These are phyloP conservation scores for Ganoderma leucocontextum DNA, from an alignment of 1,284 basidiomycete species.

Conservation along the genomic window DNA sequence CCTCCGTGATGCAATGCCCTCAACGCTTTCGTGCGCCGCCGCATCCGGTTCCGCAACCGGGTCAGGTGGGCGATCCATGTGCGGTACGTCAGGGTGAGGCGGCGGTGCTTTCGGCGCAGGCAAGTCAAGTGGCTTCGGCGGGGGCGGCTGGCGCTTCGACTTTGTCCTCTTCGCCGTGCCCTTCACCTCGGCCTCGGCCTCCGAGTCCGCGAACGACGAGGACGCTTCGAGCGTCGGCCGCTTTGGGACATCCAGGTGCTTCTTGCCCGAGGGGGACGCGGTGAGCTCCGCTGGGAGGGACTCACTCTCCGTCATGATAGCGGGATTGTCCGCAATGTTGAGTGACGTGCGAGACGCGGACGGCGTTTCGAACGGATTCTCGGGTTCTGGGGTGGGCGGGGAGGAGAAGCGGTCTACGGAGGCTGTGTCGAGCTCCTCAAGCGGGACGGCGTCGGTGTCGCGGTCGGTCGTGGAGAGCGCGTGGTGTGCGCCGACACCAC, in stretches of 20 bases:
- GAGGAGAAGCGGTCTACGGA: conserved; percentile 28
- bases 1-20: too few relatives aligned
- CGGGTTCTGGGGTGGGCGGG: conserved; percentile 49
- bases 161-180: conserved; percentile 1
- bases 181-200: not conserved
- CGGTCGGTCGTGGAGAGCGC: conserved; percentile 49
- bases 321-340: conserved; percentile 46
- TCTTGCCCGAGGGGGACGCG: conserved; percentile 6
- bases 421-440: conserved; percentile 58
- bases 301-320: conserved; percentile 42
- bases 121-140: conserved; percentile 63
- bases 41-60: conserved; percentile 48
- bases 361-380: conserved; percentile 63
- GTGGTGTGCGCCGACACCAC: conserved; percentile 46
- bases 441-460: conserved; percentile 51
- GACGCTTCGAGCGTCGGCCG: conserved; percentile 36
- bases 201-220: conserved; percentile 23
- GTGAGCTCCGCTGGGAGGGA: conserved; percentile 26
- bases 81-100: conserved; percentile 46
- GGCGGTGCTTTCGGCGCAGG: conserved; percentile 67
- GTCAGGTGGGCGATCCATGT: conserved; percentile 47
- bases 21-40: too few relatives aligned
- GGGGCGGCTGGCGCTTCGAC: conserved; percentile 43
- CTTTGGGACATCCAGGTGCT: conserved; percentile 21
- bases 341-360: conserved; percentile 54